Conservation (phyloP, 202 grass and related monocot species). For the Miscanthus sacchariflorus region DNA sequence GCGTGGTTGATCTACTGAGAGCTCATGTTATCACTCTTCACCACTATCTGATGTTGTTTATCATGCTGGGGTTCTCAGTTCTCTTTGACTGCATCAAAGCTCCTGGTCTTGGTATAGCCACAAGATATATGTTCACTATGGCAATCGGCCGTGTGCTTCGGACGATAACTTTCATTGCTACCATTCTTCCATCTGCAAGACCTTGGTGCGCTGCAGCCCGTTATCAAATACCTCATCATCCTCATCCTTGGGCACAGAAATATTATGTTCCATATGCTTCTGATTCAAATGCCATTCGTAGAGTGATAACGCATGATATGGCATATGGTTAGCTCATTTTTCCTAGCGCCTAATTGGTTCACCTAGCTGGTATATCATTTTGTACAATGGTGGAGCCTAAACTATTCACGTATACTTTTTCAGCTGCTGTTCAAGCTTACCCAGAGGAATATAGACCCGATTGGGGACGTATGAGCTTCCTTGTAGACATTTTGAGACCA, state of each 20-base stretch:
- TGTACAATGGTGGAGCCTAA: constrained; percentile 6
- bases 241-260: constrained; percentile 96
- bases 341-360: constrained; percentile 11
- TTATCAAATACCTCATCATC: constrained; percentile 78
- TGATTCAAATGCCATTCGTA: constrained; percentile 73
- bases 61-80: constrained; percentile 95
- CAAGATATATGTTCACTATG: constrained; percentile 98
- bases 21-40: constrained; percentile 96
- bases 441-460: constrained; percentile 68
- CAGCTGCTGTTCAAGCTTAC: constrained; percentile 69
- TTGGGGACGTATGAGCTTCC: constrained; percentile 87
- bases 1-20: constrained; percentile 77
- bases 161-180: constrained; percentile 78
- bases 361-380: constrained; percentile 18
- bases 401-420: constrained; percentile 22
- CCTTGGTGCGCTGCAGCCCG: constrained; percentile 82
- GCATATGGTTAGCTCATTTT: constrained; percentile 72
- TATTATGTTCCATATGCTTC: constrained; percentile 94
- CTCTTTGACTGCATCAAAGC: constrained; percentile 84
- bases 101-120: constrained; percentile 87
- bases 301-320: constrained; percentile 67
- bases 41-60: constrained; percentile 96
- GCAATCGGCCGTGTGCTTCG: constrained; percentile 84
- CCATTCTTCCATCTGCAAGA: constrained; percentile 89
- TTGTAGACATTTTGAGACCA: constrained; percentile 84